These are phyloP conservation scores for Cudoniella acicularis DNA, from an alignment of 495 filamentous ascomycete genomes.

Conservation along the genomic window DNA sequence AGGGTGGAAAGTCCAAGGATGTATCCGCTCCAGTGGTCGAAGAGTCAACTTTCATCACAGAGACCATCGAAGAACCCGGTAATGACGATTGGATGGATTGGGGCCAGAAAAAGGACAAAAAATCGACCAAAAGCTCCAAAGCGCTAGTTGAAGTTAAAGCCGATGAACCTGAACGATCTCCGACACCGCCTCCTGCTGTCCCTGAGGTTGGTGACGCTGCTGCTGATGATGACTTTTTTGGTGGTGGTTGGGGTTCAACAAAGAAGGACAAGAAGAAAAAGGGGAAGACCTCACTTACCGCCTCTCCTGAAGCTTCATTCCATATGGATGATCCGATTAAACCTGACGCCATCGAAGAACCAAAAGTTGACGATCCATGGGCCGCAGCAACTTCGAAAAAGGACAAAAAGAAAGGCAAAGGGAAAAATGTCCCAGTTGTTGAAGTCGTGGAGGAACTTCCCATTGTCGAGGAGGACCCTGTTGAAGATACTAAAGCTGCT, in stretches of 20 bases:
- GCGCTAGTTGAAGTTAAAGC: constrained; percentile 25
- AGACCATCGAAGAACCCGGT: constrained; percentile 16
- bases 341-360: constrained; percentile 44
- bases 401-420: constrained; percentile 37
- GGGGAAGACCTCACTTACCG: no score
- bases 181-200: constrained; percentile 33
- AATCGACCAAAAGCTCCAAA: constrained; percentile 21
- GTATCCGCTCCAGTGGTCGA: background rate
- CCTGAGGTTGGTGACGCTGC: constrained; percentile 28
- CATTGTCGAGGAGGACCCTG: constrained; percentile 34
- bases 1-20: constrained; percentile 12
- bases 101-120: constrained; percentile 23
- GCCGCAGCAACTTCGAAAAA: constrained; percentile 33
- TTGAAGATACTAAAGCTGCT: constrained; percentile 38
- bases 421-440: constrained; percentile 36
- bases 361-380: constrained; percentile 40
- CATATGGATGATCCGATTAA: constrained; percentile 31
- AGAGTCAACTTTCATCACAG: constrained; percentile 4
- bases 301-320: constrained; percentile 21
- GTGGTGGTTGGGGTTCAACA: constrained; percentile 33
- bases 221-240: constrained; percentile 29
- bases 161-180: constrained; percentile 25
- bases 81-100: constrained; percentile 28
- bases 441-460: constrained; percentile 33
- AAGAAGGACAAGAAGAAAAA: constrained; percentile 34